These are phyloP conservation scores for Orobanche coerulescens DNA, from an alignment of 257 asterid species.

Conservation along the genomic window DNA sequence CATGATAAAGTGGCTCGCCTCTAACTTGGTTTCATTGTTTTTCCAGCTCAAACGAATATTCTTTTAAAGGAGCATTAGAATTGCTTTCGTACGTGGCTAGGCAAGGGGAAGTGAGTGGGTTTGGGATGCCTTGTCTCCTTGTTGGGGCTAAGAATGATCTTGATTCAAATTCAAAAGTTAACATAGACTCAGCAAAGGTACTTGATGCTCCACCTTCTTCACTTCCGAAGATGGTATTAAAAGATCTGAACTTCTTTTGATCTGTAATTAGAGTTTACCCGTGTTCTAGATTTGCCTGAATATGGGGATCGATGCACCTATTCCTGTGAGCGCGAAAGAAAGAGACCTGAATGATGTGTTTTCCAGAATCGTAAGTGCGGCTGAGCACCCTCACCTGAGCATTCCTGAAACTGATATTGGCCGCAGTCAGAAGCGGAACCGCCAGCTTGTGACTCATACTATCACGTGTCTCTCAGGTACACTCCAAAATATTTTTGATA, in stretches of 20 bases:
- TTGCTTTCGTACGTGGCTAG: slow-evolving; percentile 64
- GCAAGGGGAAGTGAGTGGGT: slow-evolving; percentile 70
- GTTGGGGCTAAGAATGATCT: slow-evolving; percentile 87
- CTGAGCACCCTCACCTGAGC: slow-evolving; percentile 77
- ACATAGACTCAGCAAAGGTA: slow-evolving; percentile 74
- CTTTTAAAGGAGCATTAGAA: slow-evolving; percentile 70
- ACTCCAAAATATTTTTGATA: background rate
- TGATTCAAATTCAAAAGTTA: slow-evolving; percentile 45
- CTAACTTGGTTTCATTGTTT: slow-evolving; percentile 17
- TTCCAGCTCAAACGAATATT: slow-evolving; percentile 68
- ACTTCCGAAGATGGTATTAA: slow-evolving; percentile 6
- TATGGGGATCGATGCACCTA: slow-evolving; percentile 78
- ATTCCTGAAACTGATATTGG: slow-evolving; percentile 87
- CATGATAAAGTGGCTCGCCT: slow-evolving; percentile 13
- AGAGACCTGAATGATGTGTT: slow-evolving; percentile 71
- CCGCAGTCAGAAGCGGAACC: slow-evolving; percentile 56
- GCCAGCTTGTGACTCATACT: slow-evolving; percentile 50
- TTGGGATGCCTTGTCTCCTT: slow-evolving; percentile 81
- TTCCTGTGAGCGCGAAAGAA: slow-evolving; percentile 77
- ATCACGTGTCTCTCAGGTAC: slow-evolving; percentile 76
- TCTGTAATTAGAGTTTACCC: background rate
- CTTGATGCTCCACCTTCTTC: slow-evolving; percentile 12
- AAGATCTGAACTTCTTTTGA: slow-evolving; percentile 5
- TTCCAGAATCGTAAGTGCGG: slow-evolving; percentile 68
- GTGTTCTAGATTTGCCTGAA: slow-evolving; percentile 64